Evolutionary conservation across 2,329 filamentous ascomycete species (phyloP).

Genomic region (Monilinia fructigena): DNA sequence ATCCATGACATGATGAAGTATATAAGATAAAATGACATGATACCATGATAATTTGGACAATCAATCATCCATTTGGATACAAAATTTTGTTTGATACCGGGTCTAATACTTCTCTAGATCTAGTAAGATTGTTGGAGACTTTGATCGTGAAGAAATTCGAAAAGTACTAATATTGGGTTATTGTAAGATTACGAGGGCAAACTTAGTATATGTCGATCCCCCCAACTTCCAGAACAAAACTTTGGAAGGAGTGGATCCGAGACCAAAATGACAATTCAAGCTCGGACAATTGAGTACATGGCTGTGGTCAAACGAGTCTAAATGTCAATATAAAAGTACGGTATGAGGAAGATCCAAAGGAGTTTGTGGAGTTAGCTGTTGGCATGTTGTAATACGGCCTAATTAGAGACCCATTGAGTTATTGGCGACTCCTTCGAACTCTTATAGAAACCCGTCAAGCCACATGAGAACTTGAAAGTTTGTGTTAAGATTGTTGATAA

Average conservation of each 20-base stretch:
- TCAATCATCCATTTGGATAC: not conserved
- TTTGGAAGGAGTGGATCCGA: conserved; percentile 7
- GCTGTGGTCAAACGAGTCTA: not conserved
- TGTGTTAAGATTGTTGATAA: not conserved
- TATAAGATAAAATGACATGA: not conserved
- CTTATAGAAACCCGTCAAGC: not conserved
- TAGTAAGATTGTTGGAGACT: not conserved
- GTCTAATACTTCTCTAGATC: not conserved
- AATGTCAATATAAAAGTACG: not conserved
- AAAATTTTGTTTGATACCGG: not conserved
- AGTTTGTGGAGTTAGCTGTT: not conserved
- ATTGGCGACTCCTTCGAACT: not conserved
- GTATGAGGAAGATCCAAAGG: not conserved
- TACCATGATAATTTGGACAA: conserved; percentile 4
- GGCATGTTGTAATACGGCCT: not conserved
- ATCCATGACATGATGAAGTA: not conserved
- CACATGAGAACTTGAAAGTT: not conserved
- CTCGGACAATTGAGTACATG: conserved; percentile 8
- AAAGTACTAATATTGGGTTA: not conserved
- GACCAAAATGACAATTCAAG: conserved; percentile 5
- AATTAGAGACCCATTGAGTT: not conserved
- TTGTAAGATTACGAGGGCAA: not conserved
- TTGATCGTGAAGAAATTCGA: conserved; percentile 4
- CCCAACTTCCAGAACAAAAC: conserved; percentile 20
- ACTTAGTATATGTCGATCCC: conserved; percentile 13